A percentile compares a stretch with the other conserved stretches of the same genome.
Evolutionary conservation across 2,329 filamentous ascomycete genomes (phyloP).

Genomic region (Penicillium sp.): DNA sequence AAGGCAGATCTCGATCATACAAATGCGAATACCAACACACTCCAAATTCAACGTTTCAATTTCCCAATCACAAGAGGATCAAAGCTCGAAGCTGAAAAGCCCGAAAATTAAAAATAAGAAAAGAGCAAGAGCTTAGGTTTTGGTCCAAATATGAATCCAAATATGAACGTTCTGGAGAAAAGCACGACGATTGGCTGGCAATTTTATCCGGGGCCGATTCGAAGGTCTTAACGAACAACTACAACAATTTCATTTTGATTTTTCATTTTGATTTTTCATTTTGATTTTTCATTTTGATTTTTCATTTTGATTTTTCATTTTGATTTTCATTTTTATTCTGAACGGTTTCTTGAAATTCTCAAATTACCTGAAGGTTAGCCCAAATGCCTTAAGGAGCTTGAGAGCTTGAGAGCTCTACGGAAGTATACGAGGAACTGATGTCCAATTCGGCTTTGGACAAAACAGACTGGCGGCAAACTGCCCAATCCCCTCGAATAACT

Average conservation of each 20-base stretch:
- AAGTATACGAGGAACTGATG: neutral
- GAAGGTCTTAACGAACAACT: neutral
- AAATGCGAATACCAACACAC: too few species aligned
- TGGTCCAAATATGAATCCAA: too few species aligned
- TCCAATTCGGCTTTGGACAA: too few species aligned
- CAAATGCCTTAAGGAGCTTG: too few species aligned
- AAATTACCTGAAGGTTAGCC: neutral
- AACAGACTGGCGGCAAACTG: too few species aligned
- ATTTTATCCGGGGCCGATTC: conserved; percentile 6
- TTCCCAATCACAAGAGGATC: neutral
- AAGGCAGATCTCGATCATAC: neutral
- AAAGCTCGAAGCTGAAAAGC: too few species aligned
- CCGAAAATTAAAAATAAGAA: neutral
- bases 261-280: neutral
- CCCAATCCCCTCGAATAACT: too few species aligned
- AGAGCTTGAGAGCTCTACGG: neutral
- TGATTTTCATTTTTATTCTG: neutral
- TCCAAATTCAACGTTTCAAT: neutral
- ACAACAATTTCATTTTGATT: neutral
- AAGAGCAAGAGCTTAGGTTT: too few species aligned
- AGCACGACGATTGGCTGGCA: conserved; percentile 14
- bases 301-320: too few species aligned
- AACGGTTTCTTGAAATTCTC: neutral
- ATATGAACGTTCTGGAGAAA: neutral
- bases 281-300: neutral